Percentiles rank a stretch among this genome's conserved stretches.
phyloP scores from a whole-genome alignment of 352 stramenopile species.

The Globisporangium lucens region DNA sequence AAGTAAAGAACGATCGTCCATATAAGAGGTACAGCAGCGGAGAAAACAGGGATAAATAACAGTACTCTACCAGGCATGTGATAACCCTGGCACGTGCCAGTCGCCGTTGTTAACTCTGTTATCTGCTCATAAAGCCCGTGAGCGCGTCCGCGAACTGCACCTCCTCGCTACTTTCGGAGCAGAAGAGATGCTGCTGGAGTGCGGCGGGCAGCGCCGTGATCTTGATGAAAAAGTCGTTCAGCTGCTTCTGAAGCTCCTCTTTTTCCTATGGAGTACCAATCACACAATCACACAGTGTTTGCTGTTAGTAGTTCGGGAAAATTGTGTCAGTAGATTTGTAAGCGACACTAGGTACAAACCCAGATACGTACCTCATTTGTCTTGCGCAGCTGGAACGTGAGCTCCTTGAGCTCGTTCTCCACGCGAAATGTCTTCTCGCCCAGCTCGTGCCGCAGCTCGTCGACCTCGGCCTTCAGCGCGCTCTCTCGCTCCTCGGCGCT shows the following conservation, averaged over 20 bases:
- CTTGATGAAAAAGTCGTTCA: slow-evolving; percentile 77
- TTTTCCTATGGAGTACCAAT: slow-evolving; percentile 47
- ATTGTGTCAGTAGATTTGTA: background rate
- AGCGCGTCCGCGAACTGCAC: slow-evolving; percentile 75
- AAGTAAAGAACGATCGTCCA: slow-evolving; percentile 14
- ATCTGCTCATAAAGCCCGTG: slow-evolving; percentile 71
- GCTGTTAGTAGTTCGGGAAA: background rate
- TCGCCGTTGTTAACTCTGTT: slow-evolving; percentile 1
- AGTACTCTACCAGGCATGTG: background rate
- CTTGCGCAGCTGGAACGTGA: slow-evolving; percentile 51
- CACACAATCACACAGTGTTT: background rate
- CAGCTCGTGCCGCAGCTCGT: slow-evolving; percentile 48
- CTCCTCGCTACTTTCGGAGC: slow-evolving; percentile 22
- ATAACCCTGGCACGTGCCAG: background rate
- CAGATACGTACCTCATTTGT: slow-evolving; percentile 48
- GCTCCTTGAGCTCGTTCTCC: slow-evolving; percentile 54
- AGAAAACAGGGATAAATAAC: background rate
- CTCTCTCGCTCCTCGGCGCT: slow-evolving; percentile 48
- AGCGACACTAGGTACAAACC: background rate
- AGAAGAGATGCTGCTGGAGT: slow-evolving; percentile 77
- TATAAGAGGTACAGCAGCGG: background rate
- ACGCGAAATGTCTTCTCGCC: slow-evolving; percentile 63
- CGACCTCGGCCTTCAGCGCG: slow-evolving; percentile 37
- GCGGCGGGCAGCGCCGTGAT: slow-evolving; percentile 60
- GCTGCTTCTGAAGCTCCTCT: slow-evolving; percentile 73